phyloP scores from a whole-genome alignment of 306 rosid species.

The Elaeagnus macrophylla region DNA sequence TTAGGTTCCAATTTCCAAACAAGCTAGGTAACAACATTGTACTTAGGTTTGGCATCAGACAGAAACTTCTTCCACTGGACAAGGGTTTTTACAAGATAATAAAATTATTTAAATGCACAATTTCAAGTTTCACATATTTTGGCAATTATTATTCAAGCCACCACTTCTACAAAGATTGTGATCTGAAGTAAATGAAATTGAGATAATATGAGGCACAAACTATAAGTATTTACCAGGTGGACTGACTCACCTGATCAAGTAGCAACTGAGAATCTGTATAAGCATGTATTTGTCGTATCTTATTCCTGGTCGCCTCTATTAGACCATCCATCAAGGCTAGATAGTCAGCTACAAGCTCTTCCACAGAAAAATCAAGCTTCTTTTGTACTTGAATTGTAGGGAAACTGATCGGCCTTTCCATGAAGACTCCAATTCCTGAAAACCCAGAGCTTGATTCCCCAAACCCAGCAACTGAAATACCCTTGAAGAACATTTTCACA shows the following conservation, averaged over 20 bases:
- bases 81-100: too few relatives aligned
- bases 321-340: constrained; percentile 85
- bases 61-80: too few relatives aligned
- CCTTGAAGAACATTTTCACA: constrained; percentile 76
- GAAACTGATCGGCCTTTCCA: constrained; percentile 50
- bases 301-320: constrained; percentile 50
- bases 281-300: constrained; percentile 50
- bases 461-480: constrained; percentile 57
- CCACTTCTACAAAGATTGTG: too few relatives aligned
- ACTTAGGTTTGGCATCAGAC: too few relatives aligned
- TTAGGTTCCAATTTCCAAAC: too few relatives aligned
- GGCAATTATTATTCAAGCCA: too few relatives aligned
- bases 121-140: too few relatives aligned
- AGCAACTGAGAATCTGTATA: constrained; percentile 74
- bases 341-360: constrained; percentile 64
- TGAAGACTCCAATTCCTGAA: constrained; percentile 92
- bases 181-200: not conserved
- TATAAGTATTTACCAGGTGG: not conserved
- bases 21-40: too few relatives aligned
- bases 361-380: constrained; percentile 75
- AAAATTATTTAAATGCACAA: too few relatives aligned
- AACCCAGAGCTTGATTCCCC: constrained; percentile 54
- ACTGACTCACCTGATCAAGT: constrained; percentile 49
- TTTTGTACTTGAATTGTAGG: constrained; percentile 70
- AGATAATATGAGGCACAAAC: constrained; percentile 5